Evolutionary conservation across 169 alveolate species (phyloP).

Genomic region (Plasmodium chabaudi): DNA sequence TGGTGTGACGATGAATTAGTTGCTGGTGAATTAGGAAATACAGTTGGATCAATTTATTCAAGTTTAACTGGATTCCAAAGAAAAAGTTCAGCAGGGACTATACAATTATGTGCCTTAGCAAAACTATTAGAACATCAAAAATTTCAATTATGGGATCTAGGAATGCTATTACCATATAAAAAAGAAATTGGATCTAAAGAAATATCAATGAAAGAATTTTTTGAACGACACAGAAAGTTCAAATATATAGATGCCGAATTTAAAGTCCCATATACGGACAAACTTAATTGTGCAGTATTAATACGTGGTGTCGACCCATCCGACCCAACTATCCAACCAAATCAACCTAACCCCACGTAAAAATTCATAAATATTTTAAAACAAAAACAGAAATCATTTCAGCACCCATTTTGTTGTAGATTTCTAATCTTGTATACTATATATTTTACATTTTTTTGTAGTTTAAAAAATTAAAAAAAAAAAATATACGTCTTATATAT

Average conservation of each 20-base stretch:
- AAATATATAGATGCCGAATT: slow-evolving; percentile 47
- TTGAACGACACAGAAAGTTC: slow-evolving; percentile 37
- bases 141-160: slow-evolving; percentile 83
- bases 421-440: too few species aligned
- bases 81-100: slow-evolving; percentile 78
- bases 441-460: too few species aligned
- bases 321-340: too few species aligned
- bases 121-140: slow-evolving; percentile 74
- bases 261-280: slow-evolving; percentile 33
- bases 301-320: slow-evolving; percentile 2
- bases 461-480: too few species aligned
- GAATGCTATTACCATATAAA: slow-evolving; percentile 83
- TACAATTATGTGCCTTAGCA: slow-evolving; percentile 83
- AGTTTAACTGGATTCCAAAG: slow-evolving; percentile 85
- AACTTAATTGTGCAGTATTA: slow-evolving; percentile 55
- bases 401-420: too few species aligned
- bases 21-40: slow-evolving; percentile 86
- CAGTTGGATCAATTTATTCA: slow-evolving; percentile 81
- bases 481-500: too few species aligned
- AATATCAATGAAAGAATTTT: slow-evolving; percentile 69
- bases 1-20: slow-evolving; percentile 79
- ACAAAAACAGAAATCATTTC: not conserved
- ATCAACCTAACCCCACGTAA: too few species aligned
- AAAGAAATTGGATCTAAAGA: slow-evolving; percentile 79
- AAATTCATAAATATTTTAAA: not conserved